Evolutionary conservation across 805 yeast genomes (phyloP).

Genomic region (Myxozyma lipomycoides): DNA sequence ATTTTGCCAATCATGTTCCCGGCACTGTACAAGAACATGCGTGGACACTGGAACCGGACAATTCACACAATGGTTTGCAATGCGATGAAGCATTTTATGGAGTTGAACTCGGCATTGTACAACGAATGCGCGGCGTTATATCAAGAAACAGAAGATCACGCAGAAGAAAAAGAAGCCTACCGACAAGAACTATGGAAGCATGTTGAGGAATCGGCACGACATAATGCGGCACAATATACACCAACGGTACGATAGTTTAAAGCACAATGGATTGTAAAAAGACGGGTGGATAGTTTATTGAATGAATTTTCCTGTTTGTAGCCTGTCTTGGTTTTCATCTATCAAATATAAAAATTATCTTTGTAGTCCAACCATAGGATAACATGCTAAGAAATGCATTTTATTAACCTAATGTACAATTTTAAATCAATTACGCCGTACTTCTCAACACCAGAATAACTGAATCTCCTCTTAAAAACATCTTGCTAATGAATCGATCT

Average conservation of each 20-base stretch:
- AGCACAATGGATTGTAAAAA: not conserved
- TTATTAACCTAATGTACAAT: not conserved
- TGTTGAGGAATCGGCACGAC: slow-evolving; percentile 51
- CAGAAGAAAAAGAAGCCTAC: slow-evolving; percentile 44
- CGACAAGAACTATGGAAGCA: slow-evolving; percentile 59
- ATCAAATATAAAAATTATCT: too few species aligned
- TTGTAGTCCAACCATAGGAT: not conserved
- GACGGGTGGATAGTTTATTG: not conserved
- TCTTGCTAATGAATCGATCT: slow-evolving; percentile 79
- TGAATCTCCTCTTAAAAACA: slow-evolving; percentile 93
- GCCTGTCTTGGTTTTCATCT: too few species aligned
- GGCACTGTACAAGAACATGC: slow-evolving; percentile 78
- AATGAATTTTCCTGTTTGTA: too few species aligned
- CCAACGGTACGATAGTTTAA: slow-evolving; percentile 4
- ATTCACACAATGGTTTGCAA: slow-evolving; percentile 86
- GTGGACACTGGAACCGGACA: slow-evolving; percentile 87
- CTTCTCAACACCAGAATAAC: slow-evolving; percentile 72
- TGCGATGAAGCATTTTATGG: slow-evolving; percentile 88
- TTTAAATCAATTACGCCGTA: slow-evolving; percentile 19
- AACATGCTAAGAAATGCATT: not conserved
- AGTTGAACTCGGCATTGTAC: slow-evolving; percentile 82
- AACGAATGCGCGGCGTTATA: slow-evolving; percentile 81
- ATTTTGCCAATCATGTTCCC: slow-evolving; percentile 90
- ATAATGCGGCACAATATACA: slow-evolving; percentile 4
- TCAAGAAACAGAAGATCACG: slow-evolving; percentile 15